Conservation (phyloP, 2,329 filamentous ascomycete species). For the Pezicula neosporulosa region DNA sequence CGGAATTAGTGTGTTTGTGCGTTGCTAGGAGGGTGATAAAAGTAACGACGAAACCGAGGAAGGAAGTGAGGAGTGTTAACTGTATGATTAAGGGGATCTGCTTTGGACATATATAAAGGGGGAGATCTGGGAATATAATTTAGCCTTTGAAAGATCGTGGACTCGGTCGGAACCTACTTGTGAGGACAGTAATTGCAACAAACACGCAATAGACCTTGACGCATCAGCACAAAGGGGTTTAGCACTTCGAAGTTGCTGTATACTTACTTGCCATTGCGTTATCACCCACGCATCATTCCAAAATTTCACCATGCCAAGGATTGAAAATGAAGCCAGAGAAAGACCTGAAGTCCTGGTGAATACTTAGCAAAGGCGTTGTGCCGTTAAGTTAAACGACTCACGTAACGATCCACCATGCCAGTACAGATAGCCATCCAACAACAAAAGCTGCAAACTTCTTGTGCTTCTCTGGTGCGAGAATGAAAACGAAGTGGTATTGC, state of each 20-base stretch:
- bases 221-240: not conserved
- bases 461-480: slow-evolving; percentile 9
- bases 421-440: slow-evolving; percentile 6
- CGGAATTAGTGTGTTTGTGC: not conserved
- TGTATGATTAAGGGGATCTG: not conserved
- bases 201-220: not conserved
- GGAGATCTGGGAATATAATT: not conserved
- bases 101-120: not conserved
- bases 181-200: not conserved
- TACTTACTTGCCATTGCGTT: slow-evolving; percentile 1
- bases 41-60: not conserved
- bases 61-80: not conserved
- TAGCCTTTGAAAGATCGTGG: not conserved
- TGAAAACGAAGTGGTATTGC: slow-evolving; percentile 30
- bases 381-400: not conserved
- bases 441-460: slow-evolving; percentile 5
- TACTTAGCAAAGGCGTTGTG: not conserved
- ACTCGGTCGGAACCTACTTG: not conserved
- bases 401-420: slow-evolving; percentile 5
- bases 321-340: slow-evolving; percentile 1
- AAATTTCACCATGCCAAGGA: slow-evolving; percentile 6
- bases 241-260: not conserved
- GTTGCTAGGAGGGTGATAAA: not conserved
- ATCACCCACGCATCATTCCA: slow-evolving; percentile 3
- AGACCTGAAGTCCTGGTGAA: not conserved